These are phyloP conservation scores for Penicillium concentricum DNA, from an alignment of 2,329 filamentous ascomycete genomes.

Conservation along the genomic window DNA sequence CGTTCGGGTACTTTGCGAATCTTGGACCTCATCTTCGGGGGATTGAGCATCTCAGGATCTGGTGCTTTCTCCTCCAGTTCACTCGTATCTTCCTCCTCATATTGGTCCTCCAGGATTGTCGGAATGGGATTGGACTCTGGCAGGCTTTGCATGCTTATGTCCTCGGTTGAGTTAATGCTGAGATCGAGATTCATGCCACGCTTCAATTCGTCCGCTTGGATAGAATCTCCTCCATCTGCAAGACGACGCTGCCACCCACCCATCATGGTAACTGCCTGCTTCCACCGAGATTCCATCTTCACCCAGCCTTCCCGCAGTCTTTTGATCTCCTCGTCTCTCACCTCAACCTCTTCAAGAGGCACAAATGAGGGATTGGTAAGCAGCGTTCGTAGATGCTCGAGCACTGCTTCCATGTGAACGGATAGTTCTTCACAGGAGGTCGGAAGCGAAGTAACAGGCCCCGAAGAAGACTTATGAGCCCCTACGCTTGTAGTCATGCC, in stretches of 20 bases:
- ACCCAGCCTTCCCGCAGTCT: slow-evolving; percentile 83
- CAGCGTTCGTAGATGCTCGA: slow-evolving; percentile 78
- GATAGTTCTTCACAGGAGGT: slow-evolving; percentile 68
- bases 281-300: slow-evolving; percentile 89
- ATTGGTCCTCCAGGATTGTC: slow-evolving; percentile 34
- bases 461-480: slow-evolving; percentile 20
- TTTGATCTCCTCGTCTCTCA: slow-evolving; percentile 88
- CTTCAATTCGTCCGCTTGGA: slow-evolving; percentile 45
- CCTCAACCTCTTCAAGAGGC: slow-evolving; percentile 86
- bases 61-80: slow-evolving; percentile 23
- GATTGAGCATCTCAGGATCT: slow-evolving; percentile 4
- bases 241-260: slow-evolving; percentile 87
- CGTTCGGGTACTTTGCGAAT: slow-evolving; percentile 25
- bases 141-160: slow-evolving; percentile 17
- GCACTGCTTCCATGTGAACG: slow-evolving; percentile 69
- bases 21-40: slow-evolving; percentile 19
- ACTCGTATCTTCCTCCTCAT: slow-evolving; percentile 29
- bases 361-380: slow-evolving; percentile 96
- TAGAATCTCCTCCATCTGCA: slow-evolving; percentile 44
- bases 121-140: slow-evolving; percentile 26
- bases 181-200: slow-evolving; percentile 44
- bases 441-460: slow-evolving; percentile 48
- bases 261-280: slow-evolving; percentile 85
- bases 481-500: slow-evolving; percentile 24
- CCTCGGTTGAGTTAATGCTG: slow-evolving; percentile 28